Evolutionary conservation across 2,329 filamentous ascomycete species (phyloP).

Genomic region (Thelonectria discophora): DNA sequence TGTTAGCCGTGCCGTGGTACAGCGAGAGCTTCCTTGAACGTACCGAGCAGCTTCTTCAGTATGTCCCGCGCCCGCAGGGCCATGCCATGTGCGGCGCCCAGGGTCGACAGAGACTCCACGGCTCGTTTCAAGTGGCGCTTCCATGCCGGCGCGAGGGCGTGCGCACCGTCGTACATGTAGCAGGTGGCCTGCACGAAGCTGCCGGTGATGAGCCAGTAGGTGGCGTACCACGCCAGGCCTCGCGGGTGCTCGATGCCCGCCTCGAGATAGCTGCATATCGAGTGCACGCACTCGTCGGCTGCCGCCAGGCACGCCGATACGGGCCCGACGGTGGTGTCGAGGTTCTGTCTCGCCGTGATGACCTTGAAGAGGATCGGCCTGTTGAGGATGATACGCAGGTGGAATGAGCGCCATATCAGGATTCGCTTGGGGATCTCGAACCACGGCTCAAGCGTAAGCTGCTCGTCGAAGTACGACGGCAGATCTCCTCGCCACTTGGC

Average conservation of each 20-base stretch:
- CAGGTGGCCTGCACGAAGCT: slow-evolving; percentile 32
- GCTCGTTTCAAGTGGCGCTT: slow-evolving; percentile 20
- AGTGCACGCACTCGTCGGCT: slow-evolving; percentile 23
- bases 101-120: slow-evolving; percentile 14
- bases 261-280: slow-evolving; percentile 24
- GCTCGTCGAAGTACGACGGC: no score
- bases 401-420: no score
- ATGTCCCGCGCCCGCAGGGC: slow-evolving; percentile 25
- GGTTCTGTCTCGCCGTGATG: slow-evolving; percentile 10
- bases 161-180: slow-evolving; percentile 24
- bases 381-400: slow-evolving; percentile 22
- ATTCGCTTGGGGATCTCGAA: no score
- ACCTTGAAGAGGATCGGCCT: slow-evolving; percentile 25
- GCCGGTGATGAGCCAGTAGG: slow-evolving; percentile 30
- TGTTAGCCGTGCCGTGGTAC: not conserved
- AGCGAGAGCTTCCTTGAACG: not conserved
- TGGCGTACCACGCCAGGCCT: slow-evolving; percentile 32
- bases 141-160: slow-evolving; percentile 25
- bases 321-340: slow-evolving; percentile 12
- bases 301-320: slow-evolving; percentile 18
- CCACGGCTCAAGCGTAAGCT: no score
- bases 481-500: no score
- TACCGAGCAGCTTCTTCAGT: slow-evolving; percentile 23
- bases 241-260: slow-evolving; percentile 6
- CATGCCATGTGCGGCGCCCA: slow-evolving; percentile 23